Evolutionary conservation across 768 basidiomycete species (phyloP).

Genomic region (Mycena rebaudengoi): DNA sequence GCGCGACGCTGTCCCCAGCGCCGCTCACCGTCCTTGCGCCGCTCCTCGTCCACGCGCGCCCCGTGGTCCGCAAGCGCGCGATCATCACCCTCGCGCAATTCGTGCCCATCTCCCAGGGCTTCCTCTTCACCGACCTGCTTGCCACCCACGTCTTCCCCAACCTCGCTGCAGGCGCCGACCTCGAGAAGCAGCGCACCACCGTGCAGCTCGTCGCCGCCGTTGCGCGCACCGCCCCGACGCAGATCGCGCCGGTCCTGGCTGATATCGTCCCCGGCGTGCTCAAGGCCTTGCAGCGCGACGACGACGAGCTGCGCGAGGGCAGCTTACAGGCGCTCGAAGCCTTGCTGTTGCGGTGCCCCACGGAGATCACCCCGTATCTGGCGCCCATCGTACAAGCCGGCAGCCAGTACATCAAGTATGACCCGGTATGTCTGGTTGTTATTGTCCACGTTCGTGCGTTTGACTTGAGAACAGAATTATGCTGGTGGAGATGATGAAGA

Average conservation of each 20-base stretch:
- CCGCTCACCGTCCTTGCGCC: slow-evolving; percentile 76
- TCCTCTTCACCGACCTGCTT: slow-evolving; percentile 70
- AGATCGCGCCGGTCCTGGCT: slow-evolving; percentile 66
- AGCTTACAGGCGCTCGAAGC: slow-evolving; percentile 90
- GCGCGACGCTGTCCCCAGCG: slow-evolving; percentile 58
- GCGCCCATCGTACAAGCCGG: slow-evolving; percentile 74
- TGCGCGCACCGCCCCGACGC: slow-evolving; percentile 74
- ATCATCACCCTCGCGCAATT: slow-evolving; percentile 88
- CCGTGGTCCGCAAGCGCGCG: slow-evolving; percentile 92
- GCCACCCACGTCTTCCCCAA: slow-evolving; percentile 66
- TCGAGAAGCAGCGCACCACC: slow-evolving; percentile 81
- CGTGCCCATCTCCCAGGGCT: slow-evolving; percentile 73
- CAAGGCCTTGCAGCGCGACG: slow-evolving; percentile 73
- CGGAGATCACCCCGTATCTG: slow-evolving; percentile 81
- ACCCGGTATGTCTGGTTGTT: slow-evolving; percentile 70
- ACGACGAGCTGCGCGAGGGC: slow-evolving; percentile 86
- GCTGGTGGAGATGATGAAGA: slow-evolving; percentile 59
- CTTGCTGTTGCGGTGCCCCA: slow-evolving; percentile 82
- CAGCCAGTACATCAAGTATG: slow-evolving; percentile 86
- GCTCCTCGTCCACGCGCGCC: slow-evolving; percentile 76
- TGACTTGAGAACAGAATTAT: slow-evolving; percentile 50
- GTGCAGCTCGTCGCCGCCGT: slow-evolving; percentile 84
- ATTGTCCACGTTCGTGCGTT: neutral
- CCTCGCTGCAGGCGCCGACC: slow-evolving; percentile 55
- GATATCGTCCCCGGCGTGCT: slow-evolving; percentile 77